phyloP scores from a whole-genome alignment of 495 filamentous ascomycete genomes.

The Podospora appendiculata region DNA sequence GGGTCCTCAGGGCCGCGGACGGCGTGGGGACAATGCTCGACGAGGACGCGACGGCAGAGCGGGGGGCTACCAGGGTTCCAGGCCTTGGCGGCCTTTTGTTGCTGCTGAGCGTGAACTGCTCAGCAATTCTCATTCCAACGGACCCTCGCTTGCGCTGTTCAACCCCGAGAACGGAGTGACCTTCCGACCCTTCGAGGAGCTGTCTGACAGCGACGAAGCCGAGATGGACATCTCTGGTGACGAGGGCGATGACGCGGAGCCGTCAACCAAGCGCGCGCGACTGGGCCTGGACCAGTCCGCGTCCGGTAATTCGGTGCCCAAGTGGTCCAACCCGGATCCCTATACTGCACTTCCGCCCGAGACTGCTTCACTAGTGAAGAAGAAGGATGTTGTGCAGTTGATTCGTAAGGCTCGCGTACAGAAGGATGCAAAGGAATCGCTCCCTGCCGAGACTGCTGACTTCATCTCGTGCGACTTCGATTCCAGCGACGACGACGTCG shows the following conservation, averaged over 20 bases:
- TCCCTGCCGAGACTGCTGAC: constrained; percentile 54
- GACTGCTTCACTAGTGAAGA: constrained; percentile 50
- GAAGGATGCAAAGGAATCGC: constrained; percentile 44
- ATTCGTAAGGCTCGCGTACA: constrained; percentile 76
- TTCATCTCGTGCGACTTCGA: constrained; percentile 75
- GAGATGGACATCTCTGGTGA: constrained; percentile 54
- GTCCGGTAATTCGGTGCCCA: constrained; percentile 46
- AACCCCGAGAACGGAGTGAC: constrained; percentile 29
- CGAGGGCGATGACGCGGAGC: constrained; percentile 47
- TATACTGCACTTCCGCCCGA: constrained; percentile 79
- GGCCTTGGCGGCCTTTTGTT: constrained; percentile 13
- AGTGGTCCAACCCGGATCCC: constrained; percentile 92
- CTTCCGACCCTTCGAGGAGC: constrained; percentile 44
- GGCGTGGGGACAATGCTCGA: not conserved
- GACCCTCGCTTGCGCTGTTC: constrained; percentile 27
- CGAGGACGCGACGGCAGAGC: not conserved
- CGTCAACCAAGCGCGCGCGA: constrained; percentile 42
- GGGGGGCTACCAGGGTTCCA: not conserved
- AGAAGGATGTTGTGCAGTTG: constrained; percentile 74
- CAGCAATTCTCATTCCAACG: constrained; percentile 21
- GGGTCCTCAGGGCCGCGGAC: constrained; percentile 3
- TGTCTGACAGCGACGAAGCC: constrained; percentile 68
- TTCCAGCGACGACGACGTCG: constrained; percentile 35
- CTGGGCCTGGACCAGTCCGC: constrained; percentile 19
- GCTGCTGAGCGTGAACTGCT: constrained; percentile 35